Conservation (phyloP, 148 eudicot species). For the Cornus kousa region DNA sequence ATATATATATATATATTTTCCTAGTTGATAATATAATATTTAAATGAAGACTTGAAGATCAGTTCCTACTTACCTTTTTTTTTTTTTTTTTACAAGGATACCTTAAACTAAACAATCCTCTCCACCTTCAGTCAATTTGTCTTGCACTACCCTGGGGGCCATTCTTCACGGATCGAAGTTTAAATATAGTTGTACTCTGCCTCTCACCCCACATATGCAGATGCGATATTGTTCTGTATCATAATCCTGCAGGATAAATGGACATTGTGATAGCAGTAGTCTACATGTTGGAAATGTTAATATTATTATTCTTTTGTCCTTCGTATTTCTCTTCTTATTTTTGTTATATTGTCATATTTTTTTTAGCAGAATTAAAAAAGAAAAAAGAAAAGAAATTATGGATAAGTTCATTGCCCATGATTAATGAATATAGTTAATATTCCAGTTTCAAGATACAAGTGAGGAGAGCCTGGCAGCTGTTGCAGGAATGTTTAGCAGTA, state of each 20-base stretch:
- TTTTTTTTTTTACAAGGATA: too few relatives aligned
- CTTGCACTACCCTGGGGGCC: background rate
- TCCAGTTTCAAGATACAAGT: slow-evolving; percentile 86
- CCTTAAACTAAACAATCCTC: background rate
- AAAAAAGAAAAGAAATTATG: background rate
- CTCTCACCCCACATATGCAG: background rate
- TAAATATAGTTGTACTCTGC: background rate
- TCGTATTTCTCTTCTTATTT: background rate
- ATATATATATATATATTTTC: too few relatives aligned
- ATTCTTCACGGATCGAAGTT: too few relatives aligned
- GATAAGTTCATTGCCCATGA: background rate
- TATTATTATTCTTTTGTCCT: background rate
- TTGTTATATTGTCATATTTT: background rate
- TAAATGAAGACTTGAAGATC: too few relatives aligned
- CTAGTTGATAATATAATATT: too few relatives aligned
- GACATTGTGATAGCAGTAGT: background rate
- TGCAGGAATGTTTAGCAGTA: slow-evolving; percentile 99
- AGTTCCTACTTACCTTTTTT: too few relatives aligned
- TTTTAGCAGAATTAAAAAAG: background rate
- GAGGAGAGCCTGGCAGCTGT: slow-evolving; percentile 99
- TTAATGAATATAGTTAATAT: slow-evolving; percentile 11
- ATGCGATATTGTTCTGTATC: too few relatives aligned
- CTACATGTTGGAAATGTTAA: background rate
- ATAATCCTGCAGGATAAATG: background rate
- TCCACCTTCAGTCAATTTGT: background rate